phyloP scores from a whole-genome alignment of 2,329 filamentous ascomycete species.

The Ceratocystis lukuohia region DNA sequence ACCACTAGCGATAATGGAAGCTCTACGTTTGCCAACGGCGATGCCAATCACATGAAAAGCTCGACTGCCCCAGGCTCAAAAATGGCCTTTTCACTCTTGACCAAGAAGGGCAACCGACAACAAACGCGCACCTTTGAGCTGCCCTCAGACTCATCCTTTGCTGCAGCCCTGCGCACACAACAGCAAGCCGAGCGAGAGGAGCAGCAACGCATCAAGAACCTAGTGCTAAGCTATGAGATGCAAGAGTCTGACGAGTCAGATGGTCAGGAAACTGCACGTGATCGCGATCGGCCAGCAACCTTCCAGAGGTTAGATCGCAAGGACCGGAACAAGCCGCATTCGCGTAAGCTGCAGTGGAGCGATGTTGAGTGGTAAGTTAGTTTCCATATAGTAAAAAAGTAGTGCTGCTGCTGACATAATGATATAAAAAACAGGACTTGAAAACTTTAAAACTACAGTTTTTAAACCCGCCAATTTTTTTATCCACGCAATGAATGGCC shows the following conservation, averaged over 20 bases:
- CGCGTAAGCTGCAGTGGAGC: slow-evolving; percentile 82
- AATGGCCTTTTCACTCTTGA: slow-evolving; percentile 96
- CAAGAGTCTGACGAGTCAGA: slow-evolving; percentile 68
- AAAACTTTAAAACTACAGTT: neutral
- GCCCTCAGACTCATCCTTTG: slow-evolving; percentile 83
- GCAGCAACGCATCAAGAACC: slow-evolving; percentile 94
- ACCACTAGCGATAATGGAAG: neutral
- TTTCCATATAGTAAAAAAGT: no score
- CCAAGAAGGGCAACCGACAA: slow-evolving; percentile 89
- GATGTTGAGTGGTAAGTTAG: slow-evolving; percentile 90
- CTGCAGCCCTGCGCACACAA: slow-evolving; percentile 88
- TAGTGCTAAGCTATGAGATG: slow-evolving; percentile 92
- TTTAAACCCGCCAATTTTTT: no score
- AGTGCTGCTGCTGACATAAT: neutral
- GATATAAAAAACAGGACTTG: neutral
- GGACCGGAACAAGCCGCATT: slow-evolving; percentile 64
- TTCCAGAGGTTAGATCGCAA: slow-evolving; percentile 41
- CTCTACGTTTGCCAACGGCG: neutral
- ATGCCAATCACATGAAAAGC: neutral
- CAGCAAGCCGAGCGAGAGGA: slow-evolving; percentile 92
- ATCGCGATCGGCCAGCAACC: slow-evolving; percentile 36
- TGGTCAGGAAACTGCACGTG: slow-evolving; percentile 30
- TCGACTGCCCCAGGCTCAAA: slow-evolving; percentile 31
- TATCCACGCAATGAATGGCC: no score
- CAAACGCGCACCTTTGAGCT: slow-evolving; percentile 89